phyloP scores from a whole-genome alignment of 768 basidiomycete genomes.

The Naganishia randhawae region DNA sequence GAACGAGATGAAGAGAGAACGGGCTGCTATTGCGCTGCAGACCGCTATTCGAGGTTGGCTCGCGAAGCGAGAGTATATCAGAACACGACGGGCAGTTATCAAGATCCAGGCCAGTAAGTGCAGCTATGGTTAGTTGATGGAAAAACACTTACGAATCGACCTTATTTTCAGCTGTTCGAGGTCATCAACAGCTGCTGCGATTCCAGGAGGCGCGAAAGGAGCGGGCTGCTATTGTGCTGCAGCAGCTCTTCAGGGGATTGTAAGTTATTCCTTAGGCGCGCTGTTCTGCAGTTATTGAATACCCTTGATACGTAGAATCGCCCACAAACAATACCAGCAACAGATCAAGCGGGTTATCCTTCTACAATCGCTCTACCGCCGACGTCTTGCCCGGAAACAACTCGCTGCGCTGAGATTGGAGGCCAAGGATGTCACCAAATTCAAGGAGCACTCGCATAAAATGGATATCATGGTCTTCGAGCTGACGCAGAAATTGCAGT shows the following conservation, averaged over 20 bases:
- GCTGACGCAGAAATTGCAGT: slow-evolving; percentile 88
- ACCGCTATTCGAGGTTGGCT: slow-evolving; percentile 66
- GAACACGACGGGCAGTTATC: slow-evolving; percentile 62
- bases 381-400: slow-evolving; percentile 78
- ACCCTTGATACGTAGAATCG: slow-evolving; percentile 46
- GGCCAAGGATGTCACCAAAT: slow-evolving; percentile 93
- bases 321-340: slow-evolving; percentile 35
- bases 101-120: slow-evolving; percentile 80
- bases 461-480: slow-evolving; percentile 99
- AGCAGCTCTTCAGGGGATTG: slow-evolving; percentile 83
- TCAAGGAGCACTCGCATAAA: slow-evolving; percentile 94
- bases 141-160: slow-evolving; percentile 5
- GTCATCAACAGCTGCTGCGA: slow-evolving; percentile 49
- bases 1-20: slow-evolving; percentile 66
- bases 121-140: not conserved
- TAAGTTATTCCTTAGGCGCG: slow-evolving; percentile 53
- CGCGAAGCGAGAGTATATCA: slow-evolving; percentile 67
- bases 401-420: slow-evolving; percentile 79
- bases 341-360: slow-evolving; percentile 66
- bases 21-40: slow-evolving; percentile 73
- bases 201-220: slow-evolving; percentile 60
- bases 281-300: slow-evolving; percentile 35
- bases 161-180: slow-evolving; percentile 39
- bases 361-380: slow-evolving; percentile 86
- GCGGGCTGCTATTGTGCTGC: slow-evolving; percentile 68